Evolutionary conservation across 2,329 filamentous ascomycete species (phyloP).

Genomic region (Ophiostoma sp.): DNA sequence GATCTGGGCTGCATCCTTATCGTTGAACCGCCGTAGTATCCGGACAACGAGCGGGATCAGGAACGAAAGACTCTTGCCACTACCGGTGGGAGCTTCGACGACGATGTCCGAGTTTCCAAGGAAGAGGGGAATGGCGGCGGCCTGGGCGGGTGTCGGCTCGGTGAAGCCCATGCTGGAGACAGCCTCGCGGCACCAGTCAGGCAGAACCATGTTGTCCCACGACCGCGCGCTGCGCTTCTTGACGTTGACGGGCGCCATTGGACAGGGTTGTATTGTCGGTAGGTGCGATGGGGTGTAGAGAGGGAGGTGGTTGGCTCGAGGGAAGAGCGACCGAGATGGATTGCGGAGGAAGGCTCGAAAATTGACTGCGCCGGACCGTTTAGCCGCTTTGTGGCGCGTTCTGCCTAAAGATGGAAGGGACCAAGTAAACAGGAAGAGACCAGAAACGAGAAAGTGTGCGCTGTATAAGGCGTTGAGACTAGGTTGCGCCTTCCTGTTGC

Average conservation of each 20-base stretch:
- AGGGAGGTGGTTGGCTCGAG: neutral
- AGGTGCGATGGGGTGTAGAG: neutral
- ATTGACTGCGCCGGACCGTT: neutral
- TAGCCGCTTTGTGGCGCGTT: neutral
- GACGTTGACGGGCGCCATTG: slow-evolving; percentile 34
- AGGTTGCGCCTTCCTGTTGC: slow-evolving; percentile 15
- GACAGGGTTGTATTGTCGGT: neutral
- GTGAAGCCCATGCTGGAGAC: slow-evolving; percentile 76
- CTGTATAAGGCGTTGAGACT: neutral
- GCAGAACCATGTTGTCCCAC: slow-evolving; percentile 65
- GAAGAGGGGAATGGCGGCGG: slow-evolving; percentile 82
- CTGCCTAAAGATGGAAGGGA: too few relatives aligned
- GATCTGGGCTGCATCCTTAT: slow-evolving; percentile 49
- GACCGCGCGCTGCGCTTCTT: slow-evolving; percentile 43
- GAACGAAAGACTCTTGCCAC: slow-evolving; percentile 84
- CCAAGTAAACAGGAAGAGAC: neutral
- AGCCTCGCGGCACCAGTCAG: slow-evolving; percentile 80
- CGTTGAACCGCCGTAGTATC: slow-evolving; percentile 56
- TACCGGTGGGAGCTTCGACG: slow-evolving; percentile 70
- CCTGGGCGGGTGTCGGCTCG: slow-evolving; percentile 76
- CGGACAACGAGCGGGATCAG: slow-evolving; percentile 74
- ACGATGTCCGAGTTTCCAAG: slow-evolving; percentile 88
- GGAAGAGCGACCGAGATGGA: neutral
- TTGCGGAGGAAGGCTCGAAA: neutral
- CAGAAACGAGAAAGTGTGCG: neutral